Evolutionary conservation across 305 asterid genomes (phyloP), one percentile per base, ranked within the genome.

Genomic region (Plantago coronopus): DNA sequence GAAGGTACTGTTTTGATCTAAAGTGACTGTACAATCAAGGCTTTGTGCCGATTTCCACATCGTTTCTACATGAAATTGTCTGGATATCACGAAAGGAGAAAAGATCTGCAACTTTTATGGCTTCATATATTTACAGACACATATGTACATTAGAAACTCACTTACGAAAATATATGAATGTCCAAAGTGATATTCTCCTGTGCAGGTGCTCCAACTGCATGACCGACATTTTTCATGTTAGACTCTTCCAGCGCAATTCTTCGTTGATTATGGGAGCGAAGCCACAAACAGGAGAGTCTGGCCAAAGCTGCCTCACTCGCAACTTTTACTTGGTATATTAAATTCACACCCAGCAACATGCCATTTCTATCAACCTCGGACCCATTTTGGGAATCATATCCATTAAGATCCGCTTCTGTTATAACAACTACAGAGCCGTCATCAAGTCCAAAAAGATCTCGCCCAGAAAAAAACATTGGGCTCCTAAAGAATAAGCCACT

Each of bases 351-450:
- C 1, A 75, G 70, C 84, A 81, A 78, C 1, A 67, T 45, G 61
- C 63, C 71, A 54, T 68, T 74, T 58, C 79, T 59, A 20, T 57
- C 17, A 21, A 48, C 67, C 62, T 60, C 57, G 38, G 67, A 64
- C 53, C 66, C 65, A 0, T 55, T 63, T 38, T 22, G 66, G 13
- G 70, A 71, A 59, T 67, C 76, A 55, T 84, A 84, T 66, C 88
- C 91, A 46, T 77, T 74, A 23, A 83, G 73, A 63, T 83, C 91
- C 3, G 74, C 58, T 71, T 81, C 68, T 14, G 82, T 77, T 60
- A 83, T 74, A 38, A 79, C 68, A 5, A 83, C 85, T 31, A 79
- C 76, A 49, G 91, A 80, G 61, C 84, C 72, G 47, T 84, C 86
- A 19, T 84, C 88, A 15, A 84, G 75, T 54, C 81, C 48, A 29